Conservation (phyloP, 2,329 filamentous ascomycete species). For the Coniochaeta ligniaria region DNA sequence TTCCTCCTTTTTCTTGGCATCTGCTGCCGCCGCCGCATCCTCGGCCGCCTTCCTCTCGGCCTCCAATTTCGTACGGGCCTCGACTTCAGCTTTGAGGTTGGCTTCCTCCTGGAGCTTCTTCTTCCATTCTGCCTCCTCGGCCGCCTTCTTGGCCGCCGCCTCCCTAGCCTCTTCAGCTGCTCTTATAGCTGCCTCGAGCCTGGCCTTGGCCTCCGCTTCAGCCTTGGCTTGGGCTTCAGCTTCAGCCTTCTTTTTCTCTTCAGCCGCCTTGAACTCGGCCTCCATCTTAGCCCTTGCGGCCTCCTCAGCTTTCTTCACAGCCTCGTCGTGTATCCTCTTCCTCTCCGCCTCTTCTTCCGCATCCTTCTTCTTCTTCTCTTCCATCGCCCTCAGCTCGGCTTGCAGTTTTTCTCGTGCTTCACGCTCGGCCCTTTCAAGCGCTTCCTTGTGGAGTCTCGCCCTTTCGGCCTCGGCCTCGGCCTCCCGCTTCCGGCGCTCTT, state of each 20-base stretch:
- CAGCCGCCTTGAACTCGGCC: constrained; percentile 24
- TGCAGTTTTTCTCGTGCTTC: constrained; percentile 29
- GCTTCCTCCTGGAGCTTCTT: constrained; percentile 30
- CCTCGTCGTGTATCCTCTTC: constrained; percentile 33
- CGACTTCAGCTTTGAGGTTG: constrained; percentile 27
- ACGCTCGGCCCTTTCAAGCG: constrained; percentile 19
- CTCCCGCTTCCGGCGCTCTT: constrained; percentile 32
- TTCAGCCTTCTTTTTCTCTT: constrained; percentile 32
- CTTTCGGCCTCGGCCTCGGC: constrained; percentile 32
- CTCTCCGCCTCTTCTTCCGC: constrained; percentile 31
- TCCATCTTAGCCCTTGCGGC: constrained; percentile 31
- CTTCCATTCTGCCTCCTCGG: constrained; percentile 26
- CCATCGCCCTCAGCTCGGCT: constrained; percentile 30
- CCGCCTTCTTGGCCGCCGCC: constrained; percentile 37
- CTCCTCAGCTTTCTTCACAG: constrained; percentile 27
- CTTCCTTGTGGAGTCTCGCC: constrained; percentile 22
- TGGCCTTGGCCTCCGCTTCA: constrained; percentile 32
- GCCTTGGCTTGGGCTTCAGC: constrained; percentile 41
- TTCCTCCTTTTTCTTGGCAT: constrained; percentile 47
- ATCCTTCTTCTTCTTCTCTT: constrained; percentile 34
- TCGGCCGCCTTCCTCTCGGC: constrained; percentile 21
- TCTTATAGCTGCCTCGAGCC: constrained; percentile 36
- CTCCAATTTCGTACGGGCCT: constrained; percentile 22
- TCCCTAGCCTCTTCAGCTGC: constrained; percentile 35
- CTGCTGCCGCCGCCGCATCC: constrained; percentile 41